These are phyloP conservation scores for Pontederia paniculata DNA, from an alignment of 176 grass and related monocot genomes.

Conservation along the genomic window DNA sequence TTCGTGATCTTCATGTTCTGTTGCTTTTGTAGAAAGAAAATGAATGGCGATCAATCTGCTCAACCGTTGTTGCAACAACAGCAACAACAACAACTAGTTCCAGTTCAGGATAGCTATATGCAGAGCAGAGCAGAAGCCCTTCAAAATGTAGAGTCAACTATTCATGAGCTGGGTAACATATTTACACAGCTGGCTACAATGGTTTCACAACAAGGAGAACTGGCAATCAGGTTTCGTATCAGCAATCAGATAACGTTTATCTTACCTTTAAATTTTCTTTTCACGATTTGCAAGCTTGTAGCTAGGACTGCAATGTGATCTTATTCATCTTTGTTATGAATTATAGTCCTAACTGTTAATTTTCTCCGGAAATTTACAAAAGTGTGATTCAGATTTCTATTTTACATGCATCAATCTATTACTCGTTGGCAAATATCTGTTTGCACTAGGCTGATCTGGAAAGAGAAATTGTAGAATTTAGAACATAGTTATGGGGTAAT, in stretches of 20 bases:
- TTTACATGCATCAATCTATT: too few relatives aligned
- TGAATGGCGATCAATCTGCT: constrained; percentile 59
- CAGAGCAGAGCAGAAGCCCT: constrained; percentile 88
- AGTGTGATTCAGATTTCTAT: too few relatives aligned
- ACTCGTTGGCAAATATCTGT: too few relatives aligned
- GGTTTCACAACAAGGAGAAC: constrained; percentile 86
- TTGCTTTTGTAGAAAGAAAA: constrained; percentile 50
- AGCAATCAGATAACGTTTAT: neutral
- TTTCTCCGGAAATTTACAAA: too few relatives aligned
- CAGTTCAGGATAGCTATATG: constrained; percentile 85
- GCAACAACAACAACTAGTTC: constrained; percentile 30
- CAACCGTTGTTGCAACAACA: constrained; percentile 63
- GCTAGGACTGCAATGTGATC: too few relatives aligned
- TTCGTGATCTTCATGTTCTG: too few relatives aligned
- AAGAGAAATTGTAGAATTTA: too few relatives aligned
- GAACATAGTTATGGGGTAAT: too few relatives aligned
- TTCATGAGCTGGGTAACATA: constrained; percentile 85
- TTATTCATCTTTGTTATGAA: neutral
- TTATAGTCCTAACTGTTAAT: too few relatives aligned
- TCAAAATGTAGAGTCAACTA: constrained; percentile 96
- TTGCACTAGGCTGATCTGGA: too few relatives aligned
- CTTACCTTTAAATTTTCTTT: neutral
- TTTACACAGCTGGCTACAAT: constrained; percentile 88
- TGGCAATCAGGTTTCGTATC: constrained; percentile 59
- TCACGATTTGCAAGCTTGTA: too few relatives aligned